Percentiles rank a stretch among this genome's conserved stretches.
Conservation (phyloP, 345 rosid genomes). For the Physaria fendleri region DNA sequence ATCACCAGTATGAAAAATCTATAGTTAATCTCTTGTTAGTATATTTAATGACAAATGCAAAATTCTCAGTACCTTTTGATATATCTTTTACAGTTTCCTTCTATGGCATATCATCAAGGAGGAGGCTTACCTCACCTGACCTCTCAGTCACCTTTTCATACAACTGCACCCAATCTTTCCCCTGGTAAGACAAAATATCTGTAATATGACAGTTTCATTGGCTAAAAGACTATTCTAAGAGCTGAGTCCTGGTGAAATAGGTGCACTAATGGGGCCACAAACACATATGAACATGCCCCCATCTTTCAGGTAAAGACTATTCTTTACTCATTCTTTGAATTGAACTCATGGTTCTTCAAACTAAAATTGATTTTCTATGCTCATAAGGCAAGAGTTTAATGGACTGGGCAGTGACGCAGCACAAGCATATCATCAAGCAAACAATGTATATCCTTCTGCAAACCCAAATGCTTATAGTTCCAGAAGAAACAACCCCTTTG, state of each 20-base stretch:
- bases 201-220: not conserved
- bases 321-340: not conserved
- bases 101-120: constrained; percentile 37
- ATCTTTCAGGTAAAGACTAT: constrained; percentile 37
- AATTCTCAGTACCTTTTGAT: not conserved
- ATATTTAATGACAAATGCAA: not conserved
- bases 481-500: constrained; percentile 66
- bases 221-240: constrained; percentile 7
- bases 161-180: constrained; percentile 24
- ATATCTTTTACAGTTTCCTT: constrained; percentile 37
- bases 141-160: constrained; percentile 36
- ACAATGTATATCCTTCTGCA: constrained; percentile 29
- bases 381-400: constrained; percentile 32
- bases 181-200: constrained; percentile 32
- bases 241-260: constrained; percentile 26
- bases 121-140: constrained; percentile 33
- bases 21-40: not conserved
- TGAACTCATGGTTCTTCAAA: not conserved
- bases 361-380: not conserved
- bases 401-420: constrained; percentile 24
- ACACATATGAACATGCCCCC: constrained; percentile 22
- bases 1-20: constrained; percentile 32
- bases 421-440: constrained; percentile 25
- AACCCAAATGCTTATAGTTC: constrained; percentile 33
- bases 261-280: constrained; percentile 42